Conservation (phyloP, 2,329 filamentous ascomycete species). For the Colletotrichum higginsianum region DNA sequence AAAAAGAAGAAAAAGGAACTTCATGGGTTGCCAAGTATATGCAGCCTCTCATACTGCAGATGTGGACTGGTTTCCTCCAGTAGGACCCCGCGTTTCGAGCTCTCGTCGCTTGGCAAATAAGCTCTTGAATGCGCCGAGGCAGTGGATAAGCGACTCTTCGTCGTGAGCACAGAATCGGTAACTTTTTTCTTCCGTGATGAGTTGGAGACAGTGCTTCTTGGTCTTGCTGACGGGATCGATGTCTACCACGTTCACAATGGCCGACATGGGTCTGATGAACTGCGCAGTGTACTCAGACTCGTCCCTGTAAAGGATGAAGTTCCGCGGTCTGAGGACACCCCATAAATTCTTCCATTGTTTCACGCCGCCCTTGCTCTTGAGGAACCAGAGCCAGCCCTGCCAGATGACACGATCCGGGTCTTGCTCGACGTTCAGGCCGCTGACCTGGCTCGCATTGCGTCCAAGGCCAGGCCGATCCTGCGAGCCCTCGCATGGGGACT, state of each 20-base stretch:
- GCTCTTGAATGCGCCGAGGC: constrained; percentile 93
- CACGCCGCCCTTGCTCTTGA: constrained; percentile 86
- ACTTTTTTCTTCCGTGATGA: constrained; percentile 93
- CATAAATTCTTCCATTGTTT: constrained; percentile 96
- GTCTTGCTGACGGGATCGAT: constrained; percentile 89
- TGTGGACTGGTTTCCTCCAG: constrained; percentile 45
- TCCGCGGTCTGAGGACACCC: constrained; percentile 89
- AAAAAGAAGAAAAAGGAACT: constrained; percentile 1
- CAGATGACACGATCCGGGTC: constrained; percentile 93
- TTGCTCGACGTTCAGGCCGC: constrained; percentile 68
- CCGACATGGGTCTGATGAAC: constrained; percentile 83
- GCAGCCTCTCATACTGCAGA: constrained; percentile 29
- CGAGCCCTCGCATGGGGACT: constrained; percentile 48
- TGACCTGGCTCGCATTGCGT: constrained; percentile 75
- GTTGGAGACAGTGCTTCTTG: constrained; percentile 89
- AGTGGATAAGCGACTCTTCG: constrained; percentile 87
- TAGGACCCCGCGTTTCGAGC: constrained; percentile 65
- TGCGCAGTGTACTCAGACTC: constrained; percentile 90
- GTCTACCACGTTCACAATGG: constrained; percentile 91
- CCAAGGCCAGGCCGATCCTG: constrained; percentile 52
- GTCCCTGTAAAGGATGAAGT: constrained; percentile 92
- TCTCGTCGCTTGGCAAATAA: constrained; percentile 80
- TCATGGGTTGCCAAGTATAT: not conserved
- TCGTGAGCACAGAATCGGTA: constrained; percentile 83
- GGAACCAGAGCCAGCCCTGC: constrained; percentile 89